Evolutionary conservation across 345 rosid genomes (phyloP).

Genomic region (Eucalyptus coolabah): DNA sequence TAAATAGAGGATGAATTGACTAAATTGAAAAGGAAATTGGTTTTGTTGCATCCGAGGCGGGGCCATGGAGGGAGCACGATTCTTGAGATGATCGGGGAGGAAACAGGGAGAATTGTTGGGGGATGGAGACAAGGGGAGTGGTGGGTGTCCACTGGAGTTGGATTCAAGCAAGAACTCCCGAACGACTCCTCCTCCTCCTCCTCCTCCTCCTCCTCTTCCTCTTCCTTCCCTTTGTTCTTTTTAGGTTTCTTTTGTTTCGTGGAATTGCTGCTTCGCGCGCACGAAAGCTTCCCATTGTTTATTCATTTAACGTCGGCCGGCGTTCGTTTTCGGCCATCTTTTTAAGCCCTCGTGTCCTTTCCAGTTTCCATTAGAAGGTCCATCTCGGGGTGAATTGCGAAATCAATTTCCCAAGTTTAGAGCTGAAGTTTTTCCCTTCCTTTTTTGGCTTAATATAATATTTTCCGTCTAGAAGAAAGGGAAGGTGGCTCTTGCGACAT

Average conservation of each 20-base stretch:
- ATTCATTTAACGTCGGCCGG: not conserved
- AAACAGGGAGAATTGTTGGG: not conserved
- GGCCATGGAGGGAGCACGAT: not conserved
- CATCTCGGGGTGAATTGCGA: not conserved
- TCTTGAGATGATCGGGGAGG: not conserved
- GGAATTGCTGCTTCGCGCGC: not conserved
- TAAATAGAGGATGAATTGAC: not conserved
- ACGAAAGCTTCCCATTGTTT: not conserved
- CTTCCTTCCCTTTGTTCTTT: not conserved
- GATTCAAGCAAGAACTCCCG: not conserved
- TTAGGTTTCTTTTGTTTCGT: not conserved
- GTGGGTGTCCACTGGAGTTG: not conserved
- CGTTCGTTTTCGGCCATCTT: not conserved
- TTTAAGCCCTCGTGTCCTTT: not conserved
- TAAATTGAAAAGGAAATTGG: not conserved
- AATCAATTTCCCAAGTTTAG: not conserved
- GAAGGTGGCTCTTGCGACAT: not conserved
- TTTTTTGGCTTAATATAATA: not conserved
- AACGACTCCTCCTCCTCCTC: not conserved
- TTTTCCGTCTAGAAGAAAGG: not conserved
- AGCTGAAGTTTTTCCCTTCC: not conserved
- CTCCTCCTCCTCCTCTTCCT: too few relatives aligned
- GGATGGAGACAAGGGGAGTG: not conserved
- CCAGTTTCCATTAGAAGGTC: not conserved
- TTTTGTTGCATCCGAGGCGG: not conserved